phyloP scores from a whole-genome alignment of 2,329 filamentous ascomycete genomes.

The Calonectria crousiana region DNA sequence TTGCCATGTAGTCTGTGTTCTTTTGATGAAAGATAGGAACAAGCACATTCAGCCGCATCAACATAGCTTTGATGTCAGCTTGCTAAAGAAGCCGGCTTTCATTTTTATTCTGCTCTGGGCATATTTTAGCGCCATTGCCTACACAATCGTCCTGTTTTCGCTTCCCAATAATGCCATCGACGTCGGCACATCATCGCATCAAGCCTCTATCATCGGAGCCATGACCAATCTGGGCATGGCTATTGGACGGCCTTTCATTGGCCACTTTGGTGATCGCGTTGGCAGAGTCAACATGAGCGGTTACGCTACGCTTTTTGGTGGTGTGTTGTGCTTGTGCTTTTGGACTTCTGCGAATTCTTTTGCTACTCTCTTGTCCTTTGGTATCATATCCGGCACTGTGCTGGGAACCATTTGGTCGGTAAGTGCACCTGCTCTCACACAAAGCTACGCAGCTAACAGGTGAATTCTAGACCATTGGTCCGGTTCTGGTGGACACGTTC shows the following conservation, averaged over 20 bases:
- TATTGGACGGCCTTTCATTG: background rate
- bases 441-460: background rate
- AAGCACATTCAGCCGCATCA: background rate
- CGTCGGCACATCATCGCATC: background rate
- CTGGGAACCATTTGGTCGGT: conserved; percentile 5
- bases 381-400: conserved; percentile 2
- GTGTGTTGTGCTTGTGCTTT: background rate
- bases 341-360: conserved; percentile 1
- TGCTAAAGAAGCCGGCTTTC: background rate
- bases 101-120: conserved; percentile 1
- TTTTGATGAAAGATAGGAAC: conserved; percentile 6
- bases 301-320: background rate
- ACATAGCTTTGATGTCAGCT: background rate
- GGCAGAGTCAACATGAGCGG: conserved; percentile 4
- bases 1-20: background rate
- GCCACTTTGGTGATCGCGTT: background rate
- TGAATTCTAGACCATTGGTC: background rate
- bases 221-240: conserved; percentile 4
- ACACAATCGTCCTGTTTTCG: background rate
- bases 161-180: conserved; percentile 1
- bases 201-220: background rate
- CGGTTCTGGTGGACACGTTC: background rate
- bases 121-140: background rate
- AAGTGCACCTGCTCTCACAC: background rate
- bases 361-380: conserved; percentile 1